phyloP scores from a whole-genome alignment of 306 rosid genomes.

The Luffa acutangula region DNA sequence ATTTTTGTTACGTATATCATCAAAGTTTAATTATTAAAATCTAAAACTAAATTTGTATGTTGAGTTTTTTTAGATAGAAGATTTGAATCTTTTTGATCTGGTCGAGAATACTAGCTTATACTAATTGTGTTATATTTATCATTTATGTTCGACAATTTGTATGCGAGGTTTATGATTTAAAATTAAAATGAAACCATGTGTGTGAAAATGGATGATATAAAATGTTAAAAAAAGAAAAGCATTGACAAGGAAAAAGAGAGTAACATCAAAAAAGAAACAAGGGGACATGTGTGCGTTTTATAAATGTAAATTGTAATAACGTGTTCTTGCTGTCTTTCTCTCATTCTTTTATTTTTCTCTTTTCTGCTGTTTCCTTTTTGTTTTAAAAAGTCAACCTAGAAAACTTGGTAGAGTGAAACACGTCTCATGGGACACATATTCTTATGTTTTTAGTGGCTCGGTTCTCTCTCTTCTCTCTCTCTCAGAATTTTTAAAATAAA shows the following conservation, averaged over 20 bases:
- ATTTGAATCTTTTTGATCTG: too few relatives aligned
- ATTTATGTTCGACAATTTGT: too few relatives aligned
- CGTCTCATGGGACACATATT: slow-evolving; percentile 22
- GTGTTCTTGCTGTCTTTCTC: slow-evolving; percentile 16
- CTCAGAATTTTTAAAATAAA: neutral
- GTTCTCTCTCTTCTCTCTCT: slow-evolving; percentile 6
- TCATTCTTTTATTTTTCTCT: neutral
- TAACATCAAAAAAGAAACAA: neutral
- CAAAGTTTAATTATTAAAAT: neutral
- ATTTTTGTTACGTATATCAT: neutral
- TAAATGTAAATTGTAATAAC: slow-evolving; percentile 19
- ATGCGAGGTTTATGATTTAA: neutral
- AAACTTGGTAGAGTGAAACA: slow-evolving; percentile 22
- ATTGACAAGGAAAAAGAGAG: neutral
- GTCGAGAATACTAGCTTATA: too few relatives aligned
- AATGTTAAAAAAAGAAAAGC: neutral
- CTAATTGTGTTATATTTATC: too few relatives aligned
- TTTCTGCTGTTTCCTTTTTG: neutral
- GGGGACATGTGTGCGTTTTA: slow-evolving; percentile 7
- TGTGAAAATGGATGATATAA: too few relatives aligned
- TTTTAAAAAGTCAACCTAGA: slow-evolving; percentile 22
- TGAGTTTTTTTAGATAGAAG: too few relatives aligned
- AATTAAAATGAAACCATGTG: neutral
- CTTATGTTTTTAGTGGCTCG: slow-evolving; percentile 18
- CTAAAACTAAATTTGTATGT: neutral